Evolutionary conservation across 495 filamentous ascomycete species (phyloP), one percentile per base, ranked within the genome.

Genomic region (Pyrenopolyporus hunteri): DNA sequence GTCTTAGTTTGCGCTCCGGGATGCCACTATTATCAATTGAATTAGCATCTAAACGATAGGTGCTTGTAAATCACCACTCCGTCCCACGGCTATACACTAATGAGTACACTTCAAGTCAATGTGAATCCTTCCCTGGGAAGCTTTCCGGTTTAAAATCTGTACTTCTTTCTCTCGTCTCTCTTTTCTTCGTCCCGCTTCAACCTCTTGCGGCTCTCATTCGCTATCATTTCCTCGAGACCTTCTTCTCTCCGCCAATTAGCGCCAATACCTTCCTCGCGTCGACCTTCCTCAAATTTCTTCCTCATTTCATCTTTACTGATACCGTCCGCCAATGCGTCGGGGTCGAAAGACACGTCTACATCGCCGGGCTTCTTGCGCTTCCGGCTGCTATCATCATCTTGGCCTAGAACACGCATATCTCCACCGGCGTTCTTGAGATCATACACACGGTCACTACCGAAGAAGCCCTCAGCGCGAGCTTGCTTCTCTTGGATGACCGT

Each of bases 341-440:
- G 83, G 69, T 98, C 91, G 43, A 98, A 83, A 17, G 91, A 88
- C 17, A 98, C 88, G 56, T 98, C 94, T 20, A 98, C 84, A 74
- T 98, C 94, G 11, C 92, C 94, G 0, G 89, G 93, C 82, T 97
- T 93, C 80, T 94, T 97, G 50, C 95, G 81, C 82, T 98, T 93
- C 52, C 87, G 81, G 56, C 74, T 83, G 64, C 73, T 85, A 33
- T 89, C 85, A 52, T 96, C 91, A 6, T 93, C 90, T 55, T 85
- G 85, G 8, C 92, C 94, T 2, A 98, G 82, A 7, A 94, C 83
- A 43, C 82, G 82, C 58, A 76, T 72, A 33, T 65, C 76, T 1
- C 64, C 57, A 20, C 64, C 55, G 13, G 63, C 59, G 20, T 71
- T 61, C 59, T 73, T 75, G 43, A 98, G 82, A 75, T 98, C 92